phyloP scores from a whole-genome alignment of 306 rosid species.

The Pueraria montana region DNA sequence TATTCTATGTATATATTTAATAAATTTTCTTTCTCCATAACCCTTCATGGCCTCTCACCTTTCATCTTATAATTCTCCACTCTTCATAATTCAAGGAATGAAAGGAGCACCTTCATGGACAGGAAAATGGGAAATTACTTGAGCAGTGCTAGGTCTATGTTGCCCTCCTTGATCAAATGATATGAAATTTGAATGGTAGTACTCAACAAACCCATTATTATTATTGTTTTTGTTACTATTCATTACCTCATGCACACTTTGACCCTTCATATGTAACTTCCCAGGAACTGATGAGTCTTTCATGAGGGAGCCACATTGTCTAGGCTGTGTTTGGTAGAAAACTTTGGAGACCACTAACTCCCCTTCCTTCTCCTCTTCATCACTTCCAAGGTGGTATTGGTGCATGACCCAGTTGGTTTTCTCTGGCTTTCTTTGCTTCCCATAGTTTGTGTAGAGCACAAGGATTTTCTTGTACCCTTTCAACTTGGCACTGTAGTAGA shows the following conservation, averaged over 20 bases:
- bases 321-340: slow-evolving; percentile 84
- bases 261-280: slow-evolving; percentile 47
- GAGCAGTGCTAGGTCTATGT: slow-evolving; percentile 51
- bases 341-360: slow-evolving; percentile 83
- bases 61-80: slow-evolving; percentile 1
- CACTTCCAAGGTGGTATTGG: slow-evolving; percentile 71
- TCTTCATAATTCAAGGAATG: slow-evolving; percentile 44
- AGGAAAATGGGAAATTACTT: slow-evolving; percentile 53
- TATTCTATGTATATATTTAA: slow-evolving; percentile 26
- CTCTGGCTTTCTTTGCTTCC: slow-evolving; percentile 80
- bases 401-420: slow-evolving; percentile 90
- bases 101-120: slow-evolving; percentile 60
- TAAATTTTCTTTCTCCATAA: not conserved
- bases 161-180: slow-evolving; percentile 71
- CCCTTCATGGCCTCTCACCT: not conserved
- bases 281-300: slow-evolving; percentile 55
- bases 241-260: slow-evolving; percentile 46
- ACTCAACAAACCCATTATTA: slow-evolving; percentile 53
- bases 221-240: slow-evolving; percentile 35
- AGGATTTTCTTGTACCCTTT: slow-evolving; percentile 81
- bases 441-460: slow-evolving; percentile 80
- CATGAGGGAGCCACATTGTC: slow-evolving; percentile 69
- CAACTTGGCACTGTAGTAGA: slow-evolving; percentile 46
- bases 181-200: slow-evolving; percentile 58
- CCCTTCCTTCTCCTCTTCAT: slow-evolving; percentile 81